Conservation (phyloP, 2,329 filamentous ascomycete species). For the Cytospora chrysosperma region DNA sequence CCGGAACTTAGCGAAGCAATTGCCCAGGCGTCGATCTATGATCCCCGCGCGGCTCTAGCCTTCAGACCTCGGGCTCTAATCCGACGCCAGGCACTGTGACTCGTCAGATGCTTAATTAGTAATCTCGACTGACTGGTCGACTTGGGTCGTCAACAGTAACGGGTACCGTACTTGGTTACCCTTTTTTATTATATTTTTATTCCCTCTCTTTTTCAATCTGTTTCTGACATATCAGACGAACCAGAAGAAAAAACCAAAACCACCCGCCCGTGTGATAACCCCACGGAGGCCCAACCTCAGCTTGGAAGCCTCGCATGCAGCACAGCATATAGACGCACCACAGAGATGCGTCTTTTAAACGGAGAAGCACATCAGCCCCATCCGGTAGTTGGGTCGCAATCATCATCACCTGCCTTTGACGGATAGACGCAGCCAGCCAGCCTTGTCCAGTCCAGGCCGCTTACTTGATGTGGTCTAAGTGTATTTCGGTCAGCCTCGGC, state of each 20-base stretch:
- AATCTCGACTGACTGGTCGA: too few species aligned
- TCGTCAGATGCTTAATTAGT: not conserved
- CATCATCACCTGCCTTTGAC: not conserved
- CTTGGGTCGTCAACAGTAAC: too few species aligned
- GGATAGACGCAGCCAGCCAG: not conserved
- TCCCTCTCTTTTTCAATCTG: not conserved
- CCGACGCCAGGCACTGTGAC: conserved; percentile 14
- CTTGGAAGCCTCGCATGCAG: conserved; percentile 13
- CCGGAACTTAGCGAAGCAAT: conserved; percentile 22
- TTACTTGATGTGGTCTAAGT: not conserved
- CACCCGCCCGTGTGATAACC: not conserved
- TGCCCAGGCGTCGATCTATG: conserved; percentile 21
- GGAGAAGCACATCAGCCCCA: conserved; percentile 9
- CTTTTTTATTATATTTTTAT: not conserved
- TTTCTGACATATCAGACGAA: not conserved
- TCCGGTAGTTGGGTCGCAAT: conserved; percentile 5
- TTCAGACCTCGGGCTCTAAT: conserved; percentile 15
- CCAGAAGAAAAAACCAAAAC: not conserved
- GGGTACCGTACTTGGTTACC: not conserved
- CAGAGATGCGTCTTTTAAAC: not conserved
- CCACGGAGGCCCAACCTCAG: conserved; percentile 15
- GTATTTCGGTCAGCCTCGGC: not conserved
- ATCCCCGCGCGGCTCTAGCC: conserved; percentile 16
- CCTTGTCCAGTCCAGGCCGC: not conserved
- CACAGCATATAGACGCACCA: not conserved